phyloP scores from a whole-genome alignment of 2,329 filamentous ascomycete genomes.

The Alternaria infectoria region DNA sequence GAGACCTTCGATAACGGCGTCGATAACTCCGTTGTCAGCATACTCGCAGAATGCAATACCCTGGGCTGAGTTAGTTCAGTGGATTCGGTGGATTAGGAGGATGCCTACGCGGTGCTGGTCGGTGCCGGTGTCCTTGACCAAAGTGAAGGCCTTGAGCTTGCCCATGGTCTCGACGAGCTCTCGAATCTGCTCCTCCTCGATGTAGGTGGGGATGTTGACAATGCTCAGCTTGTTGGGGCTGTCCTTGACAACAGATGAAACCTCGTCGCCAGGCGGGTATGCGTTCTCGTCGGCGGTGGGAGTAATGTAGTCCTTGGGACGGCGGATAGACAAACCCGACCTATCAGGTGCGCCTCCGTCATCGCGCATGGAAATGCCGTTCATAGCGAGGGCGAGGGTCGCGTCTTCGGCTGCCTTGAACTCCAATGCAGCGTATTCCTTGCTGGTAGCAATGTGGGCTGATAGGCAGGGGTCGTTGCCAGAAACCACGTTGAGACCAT shows the following conservation, averaged over 20 bases:
- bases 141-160: constrained; percentile 86
- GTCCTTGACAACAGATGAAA: constrained; percentile 84
- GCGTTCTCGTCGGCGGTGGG: constrained; percentile 70
- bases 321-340: constrained; percentile 74
- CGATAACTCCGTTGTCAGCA: constrained; percentile 75
- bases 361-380: constrained; percentile 83
- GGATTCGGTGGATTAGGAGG: background rate
- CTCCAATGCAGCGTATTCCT: constrained; percentile 83
- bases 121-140: constrained; percentile 85
- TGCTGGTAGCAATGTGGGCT: constrained; percentile 80
- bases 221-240: constrained; percentile 95
- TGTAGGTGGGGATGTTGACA: constrained; percentile 83
- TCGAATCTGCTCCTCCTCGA: constrained; percentile 88
- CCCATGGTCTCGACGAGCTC: constrained; percentile 92
- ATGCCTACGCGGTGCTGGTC: constrained; percentile 82
- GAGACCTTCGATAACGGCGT: constrained; percentile 85
- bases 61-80: constrained; percentile 53
- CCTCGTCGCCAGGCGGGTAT: constrained; percentile 72
- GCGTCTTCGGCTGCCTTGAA: constrained; percentile 88
- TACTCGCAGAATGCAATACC: constrained; percentile 98
- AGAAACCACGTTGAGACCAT: constrained; percentile 91
- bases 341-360: constrained; percentile 58
- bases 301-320: constrained; percentile 97
- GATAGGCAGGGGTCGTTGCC: constrained; percentile 83
- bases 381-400: constrained; percentile 87